Conservation (phyloP, 2,329 filamentous ascomycete genomes). For the Cladosporium sp. region DNA sequence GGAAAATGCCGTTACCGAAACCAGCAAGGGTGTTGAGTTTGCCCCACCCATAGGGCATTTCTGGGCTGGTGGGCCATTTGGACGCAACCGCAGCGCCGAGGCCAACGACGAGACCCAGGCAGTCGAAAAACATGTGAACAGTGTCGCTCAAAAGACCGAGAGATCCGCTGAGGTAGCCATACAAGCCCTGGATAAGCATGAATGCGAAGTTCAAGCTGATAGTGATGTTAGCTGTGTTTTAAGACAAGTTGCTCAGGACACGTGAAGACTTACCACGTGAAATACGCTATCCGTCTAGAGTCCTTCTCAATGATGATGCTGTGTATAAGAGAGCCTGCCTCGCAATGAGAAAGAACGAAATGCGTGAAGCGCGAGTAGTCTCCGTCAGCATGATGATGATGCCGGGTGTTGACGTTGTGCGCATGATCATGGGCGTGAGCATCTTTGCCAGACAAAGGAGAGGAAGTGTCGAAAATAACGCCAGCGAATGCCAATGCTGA, state of each 20-base stretch:
- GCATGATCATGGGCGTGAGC: conserved; percentile 28
- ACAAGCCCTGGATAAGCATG: conserved; percentile 92
- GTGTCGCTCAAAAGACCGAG: conserved; percentile 94
- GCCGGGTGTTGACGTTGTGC: conserved; percentile 26
- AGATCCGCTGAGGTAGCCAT: conserved; percentile 90
- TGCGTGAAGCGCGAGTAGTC: conserved; percentile 66
- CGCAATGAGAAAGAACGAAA: conserved; percentile 65
- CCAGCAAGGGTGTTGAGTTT: conserved; percentile 96
- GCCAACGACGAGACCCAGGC: conserved; percentile 84
- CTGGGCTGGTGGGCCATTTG: conserved; percentile 87
- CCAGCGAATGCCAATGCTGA: conserved; percentile 36
- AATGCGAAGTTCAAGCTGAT: conserved; percentile 87
- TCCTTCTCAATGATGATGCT: conserved; percentile 87
- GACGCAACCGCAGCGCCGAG: conserved; percentile 89
- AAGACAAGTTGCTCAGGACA: conserved; percentile 5
- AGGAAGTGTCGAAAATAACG: conserved; percentile 37
- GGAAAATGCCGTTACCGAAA: conserved; percentile 91
- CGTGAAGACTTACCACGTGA: conserved; percentile 66
- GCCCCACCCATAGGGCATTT: conserved; percentile 92
- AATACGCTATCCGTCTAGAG: conserved; percentile 93
- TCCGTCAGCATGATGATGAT: conserved; percentile 34
- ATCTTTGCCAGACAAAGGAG: conserved; percentile 26
- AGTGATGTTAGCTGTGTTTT: conserved; percentile 3
- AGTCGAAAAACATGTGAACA: conserved; percentile 99
- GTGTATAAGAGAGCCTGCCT: conserved; percentile 73